These are phyloP conservation scores for Sanghuangporus weigelae DNA, from an alignment of 1,284 basidiomycete species.

Conservation along the genomic window DNA sequence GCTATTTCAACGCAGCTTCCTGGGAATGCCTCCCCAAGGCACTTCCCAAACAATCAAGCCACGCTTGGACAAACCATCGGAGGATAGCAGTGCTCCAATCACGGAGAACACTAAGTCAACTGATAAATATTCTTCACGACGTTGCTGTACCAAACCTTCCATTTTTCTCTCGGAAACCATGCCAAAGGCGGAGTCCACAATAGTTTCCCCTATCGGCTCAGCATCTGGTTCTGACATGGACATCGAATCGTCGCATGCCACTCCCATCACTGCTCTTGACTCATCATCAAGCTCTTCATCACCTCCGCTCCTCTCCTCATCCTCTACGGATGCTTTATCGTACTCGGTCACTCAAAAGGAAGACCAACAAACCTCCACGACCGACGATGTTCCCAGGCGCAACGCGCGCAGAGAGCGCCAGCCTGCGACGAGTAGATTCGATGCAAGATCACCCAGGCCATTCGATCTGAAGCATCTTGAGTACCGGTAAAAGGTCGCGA, in stretches of 20 bases:
- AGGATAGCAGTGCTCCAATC: too few species aligned
- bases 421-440: neutral
- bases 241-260: neutral
- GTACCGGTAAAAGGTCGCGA: slow-evolving; percentile 1
- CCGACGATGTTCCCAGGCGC: neutral
- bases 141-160: too few species aligned
- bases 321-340: neutral
- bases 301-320: neutral
- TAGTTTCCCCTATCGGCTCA: neutral
- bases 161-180: too few species aligned
- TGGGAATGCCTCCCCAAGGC: too few species aligned
- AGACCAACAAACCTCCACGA: too few species aligned
- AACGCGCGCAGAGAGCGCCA: neutral
- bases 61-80: too few species aligned
- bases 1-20: too few species aligned
- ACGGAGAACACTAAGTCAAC: too few species aligned
- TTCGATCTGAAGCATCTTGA: slow-evolving; percentile 5
- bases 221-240: neutral
- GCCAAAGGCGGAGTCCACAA: neutral
- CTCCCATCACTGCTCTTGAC: neutral
- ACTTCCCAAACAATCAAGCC: too few species aligned
- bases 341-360: neutral
- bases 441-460: neutral
- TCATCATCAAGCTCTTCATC: neutral
- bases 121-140: too few species aligned